phyloP scores from a whole-genome alignment of 306 rosid species.

The Vachellia pachyceras region DNA sequence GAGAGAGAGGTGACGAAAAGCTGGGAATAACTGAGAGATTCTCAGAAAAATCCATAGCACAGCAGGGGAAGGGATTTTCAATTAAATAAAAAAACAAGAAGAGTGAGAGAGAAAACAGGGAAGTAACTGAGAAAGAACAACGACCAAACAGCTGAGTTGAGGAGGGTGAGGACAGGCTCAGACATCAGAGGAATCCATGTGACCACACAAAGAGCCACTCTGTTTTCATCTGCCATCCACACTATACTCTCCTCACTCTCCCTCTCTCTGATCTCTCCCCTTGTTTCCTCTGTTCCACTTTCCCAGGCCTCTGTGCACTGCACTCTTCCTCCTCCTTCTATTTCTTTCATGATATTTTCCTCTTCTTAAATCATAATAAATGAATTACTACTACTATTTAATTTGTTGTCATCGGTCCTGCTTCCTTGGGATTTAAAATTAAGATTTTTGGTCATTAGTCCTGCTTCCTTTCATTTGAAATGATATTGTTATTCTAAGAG shows the following conservation, averaged over 20 bases:
- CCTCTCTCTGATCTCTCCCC: not conserved
- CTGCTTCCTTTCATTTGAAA: too few relatives aligned
- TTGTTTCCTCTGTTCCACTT: slow-evolving; percentile 9
- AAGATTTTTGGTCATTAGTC: too few relatives aligned
- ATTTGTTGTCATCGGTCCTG: not conserved
- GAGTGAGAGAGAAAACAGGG: not conserved
- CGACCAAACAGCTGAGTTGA: slow-evolving; percentile 37
- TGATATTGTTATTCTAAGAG: not conserved
- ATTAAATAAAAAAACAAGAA: not conserved
- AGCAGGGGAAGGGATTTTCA: not conserved
- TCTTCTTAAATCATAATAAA: too few relatives aligned
- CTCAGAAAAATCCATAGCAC: slow-evolving; percentile 50
- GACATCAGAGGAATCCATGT: slow-evolving; percentile 70
- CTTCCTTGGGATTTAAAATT: not conserved
- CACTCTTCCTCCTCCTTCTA: not conserved
- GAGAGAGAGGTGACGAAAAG: slow-evolving; percentile 57
- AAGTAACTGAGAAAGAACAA: not conserved
- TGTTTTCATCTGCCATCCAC: slow-evolving; percentile 44
- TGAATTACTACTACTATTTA: not conserved
- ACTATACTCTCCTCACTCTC: too few relatives aligned
- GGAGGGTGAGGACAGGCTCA: slow-evolving; percentile 47
- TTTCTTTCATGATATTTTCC: not conserved
- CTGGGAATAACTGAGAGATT: slow-evolving; percentile 52
- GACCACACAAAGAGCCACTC: slow-evolving; percentile 57
- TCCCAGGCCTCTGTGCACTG: slow-evolving; percentile 32